Evolutionary conservation across 1,284 basidiomycete species (phyloP).

Genomic region (Pseudozyma thailandica): DNA sequence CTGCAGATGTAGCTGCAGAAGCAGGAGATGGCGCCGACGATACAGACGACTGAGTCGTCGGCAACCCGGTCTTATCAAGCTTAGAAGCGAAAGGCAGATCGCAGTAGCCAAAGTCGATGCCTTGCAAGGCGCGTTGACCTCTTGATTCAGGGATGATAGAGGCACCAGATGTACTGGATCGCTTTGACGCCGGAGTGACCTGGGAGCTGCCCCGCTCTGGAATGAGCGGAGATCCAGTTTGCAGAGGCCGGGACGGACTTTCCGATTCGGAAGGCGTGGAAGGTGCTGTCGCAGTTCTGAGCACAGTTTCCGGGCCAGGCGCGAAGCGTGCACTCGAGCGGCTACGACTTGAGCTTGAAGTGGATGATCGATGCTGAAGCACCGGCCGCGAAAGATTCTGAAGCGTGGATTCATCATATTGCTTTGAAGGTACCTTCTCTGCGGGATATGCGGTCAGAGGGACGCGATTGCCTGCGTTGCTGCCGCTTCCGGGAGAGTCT

Average conservation of each 20-base stretch:
- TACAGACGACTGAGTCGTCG: conserved; percentile 2
- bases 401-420: conserved; percentile 11
- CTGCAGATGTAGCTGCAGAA: conserved; percentile 4
- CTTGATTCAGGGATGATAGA: conserved; percentile 15
- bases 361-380: conserved; percentile 20
- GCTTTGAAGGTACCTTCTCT: conserved; percentile 4
- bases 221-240: conserved; percentile 13
- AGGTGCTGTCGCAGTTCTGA: no score
- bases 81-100: conserved; percentile 42
- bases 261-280: background rate
- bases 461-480: no score
- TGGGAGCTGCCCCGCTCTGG: conserved; percentile 25
- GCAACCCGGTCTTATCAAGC: conserved; percentile 24
- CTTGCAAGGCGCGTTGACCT: conserved; percentile 40
- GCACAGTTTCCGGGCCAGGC: no score
- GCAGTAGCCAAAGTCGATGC: conserved; percentile 53
- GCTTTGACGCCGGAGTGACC: conserved; percentile 8
- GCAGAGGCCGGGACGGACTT: background rate
- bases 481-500: no score
- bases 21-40: conserved; percentile 1
- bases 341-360: conserved; percentile 23
- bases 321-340: background rate
- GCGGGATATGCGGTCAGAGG: no score
- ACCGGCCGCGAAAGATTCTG: conserved; percentile 17
- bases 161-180: conserved; percentile 5